Percentiles rank a stretch among this genome's conserved stretches.
These are phyloP conservation scores for Nannizzia gypsea DNA, from an alignment of 2,329 filamentous ascomycete species.

Conservation along the genomic window DNA sequence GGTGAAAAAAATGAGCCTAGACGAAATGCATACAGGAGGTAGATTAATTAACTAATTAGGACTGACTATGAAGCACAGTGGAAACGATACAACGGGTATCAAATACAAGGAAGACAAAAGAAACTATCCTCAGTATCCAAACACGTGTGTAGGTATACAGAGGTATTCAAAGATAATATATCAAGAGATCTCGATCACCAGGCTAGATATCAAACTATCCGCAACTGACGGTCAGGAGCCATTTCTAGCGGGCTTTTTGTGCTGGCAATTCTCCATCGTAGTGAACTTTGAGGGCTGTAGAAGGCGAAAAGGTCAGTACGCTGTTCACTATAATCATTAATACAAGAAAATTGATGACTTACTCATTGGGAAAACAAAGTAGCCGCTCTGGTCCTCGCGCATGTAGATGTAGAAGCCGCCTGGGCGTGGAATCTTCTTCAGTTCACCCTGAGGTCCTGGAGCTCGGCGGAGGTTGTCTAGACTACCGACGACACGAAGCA, in stretches of 20 bases:
- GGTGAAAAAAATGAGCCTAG: neutral
- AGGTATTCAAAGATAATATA: neutral
- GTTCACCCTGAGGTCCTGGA: slow-evolving; percentile 35
- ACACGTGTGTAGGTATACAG: neutral
- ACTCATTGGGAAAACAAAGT: slow-evolving; percentile 38
- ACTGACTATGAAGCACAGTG: neutral
- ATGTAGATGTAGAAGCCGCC: slow-evolving; percentile 38
- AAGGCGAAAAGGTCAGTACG: slow-evolving; percentile 12
- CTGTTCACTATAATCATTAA: neutral
- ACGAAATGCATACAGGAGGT: neutral
- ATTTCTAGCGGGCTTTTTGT: neutral
- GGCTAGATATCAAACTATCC: neutral
- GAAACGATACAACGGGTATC: slow-evolving; percentile 1
- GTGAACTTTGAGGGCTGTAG: slow-evolving; percentile 34
- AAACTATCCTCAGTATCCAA: neutral
- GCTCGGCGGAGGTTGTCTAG: slow-evolving; percentile 38
- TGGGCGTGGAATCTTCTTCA: slow-evolving; percentile 41
- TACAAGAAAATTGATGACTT: slow-evolving; percentile 16
- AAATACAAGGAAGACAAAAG: neutral
- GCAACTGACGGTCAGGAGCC: neutral
- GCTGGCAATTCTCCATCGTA: slow-evolving; percentile 29
- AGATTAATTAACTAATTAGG: neutral
- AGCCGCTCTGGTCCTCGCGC: slow-evolving; percentile 41
- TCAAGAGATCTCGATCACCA: neutral
- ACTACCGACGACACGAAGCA: slow-evolving; percentile 34